phyloP scores from a whole-genome alignment of 768 basidiomycete genomes.

The Boletellus ananas region DNA sequence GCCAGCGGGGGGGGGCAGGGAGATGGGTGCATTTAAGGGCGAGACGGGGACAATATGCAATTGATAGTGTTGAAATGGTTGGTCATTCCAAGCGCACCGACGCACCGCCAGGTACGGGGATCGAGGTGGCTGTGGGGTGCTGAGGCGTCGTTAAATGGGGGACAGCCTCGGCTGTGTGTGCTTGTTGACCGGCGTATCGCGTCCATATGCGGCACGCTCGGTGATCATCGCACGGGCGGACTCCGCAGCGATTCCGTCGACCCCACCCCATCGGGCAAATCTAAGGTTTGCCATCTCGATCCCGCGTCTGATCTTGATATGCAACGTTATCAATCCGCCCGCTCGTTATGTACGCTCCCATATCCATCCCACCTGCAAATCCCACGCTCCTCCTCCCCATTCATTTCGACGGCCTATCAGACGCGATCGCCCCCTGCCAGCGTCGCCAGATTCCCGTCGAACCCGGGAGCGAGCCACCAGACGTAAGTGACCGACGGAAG shows the following conservation, averaged over 20 bases:
- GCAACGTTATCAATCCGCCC: slow-evolving; percentile 30
- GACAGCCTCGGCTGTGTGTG: slow-evolving; percentile 26
- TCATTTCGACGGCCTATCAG: too few species aligned
- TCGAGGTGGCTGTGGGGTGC: slow-evolving; percentile 35
- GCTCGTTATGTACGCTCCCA: slow-evolving; percentile 21
- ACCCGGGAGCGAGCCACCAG: slow-evolving; percentile 31
- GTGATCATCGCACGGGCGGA: slow-evolving; percentile 23
- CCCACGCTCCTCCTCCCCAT: slow-evolving; percentile 16
- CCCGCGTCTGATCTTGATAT: slow-evolving; percentile 26
- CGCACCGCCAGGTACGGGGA: slow-evolving; percentile 31
- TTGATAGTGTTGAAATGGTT: slow-evolving; percentile 32
- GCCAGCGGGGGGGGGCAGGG: slow-evolving; percentile 15
- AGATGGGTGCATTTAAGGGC: slow-evolving; percentile 35
- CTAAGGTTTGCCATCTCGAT: slow-evolving; percentile 36
- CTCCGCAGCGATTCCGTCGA: background rate
- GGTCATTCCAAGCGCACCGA: slow-evolving; percentile 32
- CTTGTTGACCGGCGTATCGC: slow-evolving; percentile 30
- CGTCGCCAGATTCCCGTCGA: too few species aligned
- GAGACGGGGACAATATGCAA: slow-evolving; percentile 32
- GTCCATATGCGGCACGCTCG: slow-evolving; percentile 26
- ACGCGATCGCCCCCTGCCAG: too few species aligned
- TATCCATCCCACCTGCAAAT: slow-evolving; percentile 27
- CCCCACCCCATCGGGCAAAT: slow-evolving; percentile 22
- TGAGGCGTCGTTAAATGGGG: slow-evolving; percentile 32
- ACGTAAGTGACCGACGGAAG: slow-evolving; percentile 31